These are phyloP conservation scores for Globisporangium carolinianum DNA, from an alignment of 352 stramenopile genomes.

Conservation along the genomic window DNA sequence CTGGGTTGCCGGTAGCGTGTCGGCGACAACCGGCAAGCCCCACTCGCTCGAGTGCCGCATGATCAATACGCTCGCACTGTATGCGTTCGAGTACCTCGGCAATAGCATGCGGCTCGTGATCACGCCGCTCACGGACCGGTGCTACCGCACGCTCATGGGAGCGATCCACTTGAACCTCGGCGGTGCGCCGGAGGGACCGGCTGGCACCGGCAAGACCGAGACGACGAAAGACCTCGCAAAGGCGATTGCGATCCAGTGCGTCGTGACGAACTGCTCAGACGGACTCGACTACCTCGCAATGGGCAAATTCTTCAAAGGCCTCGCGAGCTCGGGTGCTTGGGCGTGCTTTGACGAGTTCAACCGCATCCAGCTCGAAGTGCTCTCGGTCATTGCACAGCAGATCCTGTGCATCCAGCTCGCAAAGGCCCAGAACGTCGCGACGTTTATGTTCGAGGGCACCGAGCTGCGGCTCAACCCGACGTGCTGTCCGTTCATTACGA, in stretches of 20 bases:
- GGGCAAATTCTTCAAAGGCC: slow-evolving; percentile 93
- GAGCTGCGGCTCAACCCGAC: slow-evolving; percentile 86
- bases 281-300: slow-evolving; percentile 90
- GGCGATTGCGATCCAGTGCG: slow-evolving; percentile 90
- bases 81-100: slow-evolving; percentile 91
- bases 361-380: slow-evolving; percentile 89
- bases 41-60: slow-evolving; percentile 85
- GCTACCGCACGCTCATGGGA: slow-evolving; percentile 89
- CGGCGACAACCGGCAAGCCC: slow-evolving; percentile 83
- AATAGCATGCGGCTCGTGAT: slow-evolving; percentile 91
- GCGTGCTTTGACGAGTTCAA: slow-evolving; percentile 94
- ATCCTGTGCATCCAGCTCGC: slow-evolving; percentile 89
- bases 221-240: slow-evolving; percentile 91
- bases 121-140: slow-evolving; percentile 88
- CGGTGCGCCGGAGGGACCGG: slow-evolving; percentile 84
- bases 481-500: slow-evolving; percentile 91
- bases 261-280: slow-evolving; percentile 90
- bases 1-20: slow-evolving; percentile 77
- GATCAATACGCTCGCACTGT: slow-evolving; percentile 90
- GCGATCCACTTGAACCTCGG: slow-evolving; percentile 89
- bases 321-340: slow-evolving; percentile 87
- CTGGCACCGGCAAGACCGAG: slow-evolving; percentile 90
- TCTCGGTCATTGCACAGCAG: slow-evolving; percentile 91
- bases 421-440: slow-evolving; percentile 65
- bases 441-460: slow-evolving; percentile 90